phyloP scores from a whole-genome alignment of 2,329 filamentous ascomycete species.

The Colletotrichum lentis region DNA sequence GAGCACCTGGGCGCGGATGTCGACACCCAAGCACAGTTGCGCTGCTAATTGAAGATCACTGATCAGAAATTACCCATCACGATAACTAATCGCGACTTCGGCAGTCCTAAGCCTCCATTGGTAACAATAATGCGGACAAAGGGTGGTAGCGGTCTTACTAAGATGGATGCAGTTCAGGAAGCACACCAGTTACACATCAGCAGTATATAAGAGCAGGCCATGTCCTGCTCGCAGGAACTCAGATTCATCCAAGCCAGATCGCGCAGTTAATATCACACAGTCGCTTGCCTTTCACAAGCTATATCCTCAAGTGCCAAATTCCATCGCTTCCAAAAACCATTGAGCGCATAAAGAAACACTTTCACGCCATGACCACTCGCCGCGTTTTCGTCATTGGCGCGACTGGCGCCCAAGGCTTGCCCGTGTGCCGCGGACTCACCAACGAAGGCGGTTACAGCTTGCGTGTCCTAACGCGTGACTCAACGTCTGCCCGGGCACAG shows the following conservation, averaged over 20 bases:
- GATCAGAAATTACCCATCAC: background rate
- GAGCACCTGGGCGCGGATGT: background rate
- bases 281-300: background rate
- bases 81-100: background rate
- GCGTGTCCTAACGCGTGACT: conserved; percentile 58
- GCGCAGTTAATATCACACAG: too few relatives aligned
- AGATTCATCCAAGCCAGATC: background rate
- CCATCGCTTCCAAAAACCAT: background rate
- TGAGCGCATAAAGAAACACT: background rate
- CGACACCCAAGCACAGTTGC: background rate
- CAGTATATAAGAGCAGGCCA: background rate
- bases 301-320: background rate
- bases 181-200: background rate
- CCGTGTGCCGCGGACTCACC: conserved; percentile 54
- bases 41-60: background rate
- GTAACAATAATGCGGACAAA: background rate
- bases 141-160: too few relatives aligned
- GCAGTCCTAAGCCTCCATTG: background rate
- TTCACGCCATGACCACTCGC: conserved; percentile 37
- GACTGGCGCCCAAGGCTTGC: conserved; percentile 61
- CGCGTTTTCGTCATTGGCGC: conserved; percentile 54
- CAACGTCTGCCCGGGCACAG: conserved; percentile 51
- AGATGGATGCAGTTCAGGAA: too few relatives aligned
- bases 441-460: conserved; percentile 54
- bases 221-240: too few relatives aligned